A percentile compares a stretch with the other conserved stretches of the same genome.
phyloP scores from a whole-genome alignment of 306 rosid species.

The Glycine latifolia region DNA sequence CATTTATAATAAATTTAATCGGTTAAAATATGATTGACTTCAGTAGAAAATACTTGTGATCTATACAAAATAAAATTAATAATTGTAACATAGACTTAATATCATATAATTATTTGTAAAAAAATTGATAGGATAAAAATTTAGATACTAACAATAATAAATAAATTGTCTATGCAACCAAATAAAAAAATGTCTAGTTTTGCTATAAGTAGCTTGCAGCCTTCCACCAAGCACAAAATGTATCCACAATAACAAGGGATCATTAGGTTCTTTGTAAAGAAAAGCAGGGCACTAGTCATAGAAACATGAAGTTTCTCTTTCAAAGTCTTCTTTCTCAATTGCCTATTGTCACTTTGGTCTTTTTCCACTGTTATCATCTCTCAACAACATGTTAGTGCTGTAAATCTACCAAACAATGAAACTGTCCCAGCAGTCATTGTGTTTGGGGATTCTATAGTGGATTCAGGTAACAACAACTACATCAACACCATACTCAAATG shows the following conservation, averaged over 20 bases:
- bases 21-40: no score
- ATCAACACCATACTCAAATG: slow-evolving; percentile 59
- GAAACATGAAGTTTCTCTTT: slow-evolving; percentile 37
- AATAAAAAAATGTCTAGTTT: neutral
- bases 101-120: neutral
- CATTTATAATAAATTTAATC: no score
- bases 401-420: slow-evolving; percentile 51
- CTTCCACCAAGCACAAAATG: neutral
- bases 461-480: slow-evolving; percentile 75
- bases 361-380: slow-evolving; percentile 28
- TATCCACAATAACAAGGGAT: neutral
- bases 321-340: slow-evolving; percentile 32
- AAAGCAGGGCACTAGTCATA: neutral
- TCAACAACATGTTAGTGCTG: slow-evolving; percentile 20
- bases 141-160: neutral
- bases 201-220: slow-evolving; percentile 29
- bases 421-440: slow-evolving; percentile 66
- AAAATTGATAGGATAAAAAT: neutral
- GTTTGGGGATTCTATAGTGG: slow-evolving; percentile 82
- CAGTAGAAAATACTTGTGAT: no score
- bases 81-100: neutral
- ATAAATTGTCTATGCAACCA: neutral
- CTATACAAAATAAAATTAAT: neutral
- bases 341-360: slow-evolving; percentile 18
- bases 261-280: neutral